phyloP scores from a whole-genome alignment of 108 stramenopile genomes.

The Nitzschia sp. region DNA sequence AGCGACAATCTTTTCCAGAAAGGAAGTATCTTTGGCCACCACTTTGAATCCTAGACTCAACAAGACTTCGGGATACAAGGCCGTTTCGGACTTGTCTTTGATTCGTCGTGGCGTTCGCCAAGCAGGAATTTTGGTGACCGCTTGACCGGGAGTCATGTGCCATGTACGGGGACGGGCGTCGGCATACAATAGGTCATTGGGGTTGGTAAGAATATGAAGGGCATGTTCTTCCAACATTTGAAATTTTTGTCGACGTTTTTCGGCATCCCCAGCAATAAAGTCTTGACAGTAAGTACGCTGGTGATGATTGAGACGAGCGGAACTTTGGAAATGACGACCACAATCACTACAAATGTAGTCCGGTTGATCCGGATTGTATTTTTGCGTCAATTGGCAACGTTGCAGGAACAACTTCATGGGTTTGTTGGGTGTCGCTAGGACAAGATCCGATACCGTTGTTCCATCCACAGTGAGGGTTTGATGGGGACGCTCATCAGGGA shows the following conservation, averaged over 20 bases:
- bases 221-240: conserved; percentile 3
- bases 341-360: conserved; percentile 50
- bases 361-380: conserved; percentile 28
- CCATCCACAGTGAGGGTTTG: not conserved
- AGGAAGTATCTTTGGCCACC: conserved; percentile 14
- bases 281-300: no score
- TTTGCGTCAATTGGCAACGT: conserved; percentile 40
- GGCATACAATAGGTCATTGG: not conserved
- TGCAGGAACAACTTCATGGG: conserved; percentile 27
- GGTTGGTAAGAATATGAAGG: not conserved
- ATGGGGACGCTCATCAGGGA: conserved; percentile 41
- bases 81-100: conserved; percentile 11
- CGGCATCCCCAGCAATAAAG: not conserved
- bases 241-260: conserved; percentile 15
- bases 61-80: conserved; percentile 44
- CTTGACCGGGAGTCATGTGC: not conserved
- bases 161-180: not conserved
- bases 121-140: no score
- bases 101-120: not conserved
- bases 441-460: no score
- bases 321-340: conserved; percentile 37
- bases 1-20: conserved; percentile 5
- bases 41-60: conserved; percentile 40
- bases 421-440: not conserved
- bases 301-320: conserved; percentile 34